Evolutionary conservation across 2,329 filamentous ascomycete genomes (phyloP), one percentile per base, ranked within the genome.

Genomic region (Alternaria metachromatica): DNA sequence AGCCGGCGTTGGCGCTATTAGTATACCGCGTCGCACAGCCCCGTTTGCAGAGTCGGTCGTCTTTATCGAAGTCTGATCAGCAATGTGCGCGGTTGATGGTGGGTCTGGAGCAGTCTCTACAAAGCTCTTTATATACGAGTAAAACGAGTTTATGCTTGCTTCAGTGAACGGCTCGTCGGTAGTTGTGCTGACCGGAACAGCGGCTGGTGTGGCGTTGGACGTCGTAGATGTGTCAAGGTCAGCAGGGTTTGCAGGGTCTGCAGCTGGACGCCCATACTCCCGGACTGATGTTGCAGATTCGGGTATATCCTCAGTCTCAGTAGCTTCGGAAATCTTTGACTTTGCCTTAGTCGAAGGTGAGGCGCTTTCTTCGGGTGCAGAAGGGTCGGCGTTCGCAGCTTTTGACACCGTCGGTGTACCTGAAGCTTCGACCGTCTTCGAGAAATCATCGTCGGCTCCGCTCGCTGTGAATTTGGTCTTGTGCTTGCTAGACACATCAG

Each of bases 131-230:
- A 63, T 46, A n/a, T 48, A 55, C 3, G 58, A 23, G 41, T 60
- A 51, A 37, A 54, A 56, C 5, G 46, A 50, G 15, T 55, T 58
- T 3, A 55, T 63, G 43, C 46, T 63, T 21, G 60, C 20, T 1
- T 30, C 23, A 1, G 21, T 60, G 3, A 64, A 30, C 5, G 18
- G 20, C 9, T 41, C 20, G 11, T 50, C 13, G 5, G n/a, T 37
- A 12, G 5, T 28, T 6, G 15, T 8, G 26, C 30, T 18, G 0
- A 21, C 3, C 4, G 49, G 20, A 10, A 53, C 20, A 10, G 49
- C 30, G 12, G 30, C 28, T 3, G 49, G 49, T 28, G 21, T 44
- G 11, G 21, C 43, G 21, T 33, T 53, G 2, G 20, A 20, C 20
- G 49, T n/a, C 7, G 28, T 11, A 2, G 20, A 6, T 11, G 20